phyloP scores from a whole-genome alignment of 225 moss, liverwort and hornwort genomes.

The Marchantia paleacea region DNA sequence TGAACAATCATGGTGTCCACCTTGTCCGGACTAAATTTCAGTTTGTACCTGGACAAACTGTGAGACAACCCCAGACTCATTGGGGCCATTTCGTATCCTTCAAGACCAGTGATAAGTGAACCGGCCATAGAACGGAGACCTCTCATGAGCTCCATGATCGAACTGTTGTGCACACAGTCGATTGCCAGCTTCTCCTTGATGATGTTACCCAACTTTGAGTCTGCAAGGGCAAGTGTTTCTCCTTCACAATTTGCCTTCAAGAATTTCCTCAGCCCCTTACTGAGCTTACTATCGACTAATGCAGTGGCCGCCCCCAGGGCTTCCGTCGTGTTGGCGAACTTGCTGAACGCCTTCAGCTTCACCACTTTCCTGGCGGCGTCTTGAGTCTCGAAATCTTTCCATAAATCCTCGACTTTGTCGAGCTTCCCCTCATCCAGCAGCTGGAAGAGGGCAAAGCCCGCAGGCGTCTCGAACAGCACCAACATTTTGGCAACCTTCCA shows the following conservation, averaged over 20 bases:
- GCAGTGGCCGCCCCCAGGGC: constrained; percentile 75
- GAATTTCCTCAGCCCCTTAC: constrained; percentile 79
- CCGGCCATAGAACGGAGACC: constrained; percentile 69
- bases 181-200: constrained; percentile 85
- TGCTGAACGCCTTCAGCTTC: constrained; percentile 80
- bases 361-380: constrained; percentile 75
- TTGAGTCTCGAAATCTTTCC: constrained; percentile 80
- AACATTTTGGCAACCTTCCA: constrained; percentile 50
- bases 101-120: constrained; percentile 76
- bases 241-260: constrained; percentile 68
- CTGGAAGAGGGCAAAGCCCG: constrained; percentile 83
- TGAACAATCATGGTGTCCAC: constrained; percentile 96
- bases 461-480: constrained; percentile 85
- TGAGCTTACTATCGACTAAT: constrained; percentile 79
- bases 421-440: constrained; percentile 81
- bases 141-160: constrained; percentile 79
- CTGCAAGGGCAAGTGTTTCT: constrained; percentile 72
- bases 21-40: constrained; percentile 91
- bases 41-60: constrained; percentile 80
- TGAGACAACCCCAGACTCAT: constrained; percentile 90
- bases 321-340: constrained; percentile 84
- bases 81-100: constrained; percentile 76
- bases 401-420: constrained; percentile 66
- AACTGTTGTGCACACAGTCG: constrained; percentile 69
- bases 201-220: constrained; percentile 80